Evolutionary conservation across 768 basidiomycete genomes (phyloP), one percentile per base, ranked within the genome.

Genomic region (Mycena rebaudengoi): DNA sequence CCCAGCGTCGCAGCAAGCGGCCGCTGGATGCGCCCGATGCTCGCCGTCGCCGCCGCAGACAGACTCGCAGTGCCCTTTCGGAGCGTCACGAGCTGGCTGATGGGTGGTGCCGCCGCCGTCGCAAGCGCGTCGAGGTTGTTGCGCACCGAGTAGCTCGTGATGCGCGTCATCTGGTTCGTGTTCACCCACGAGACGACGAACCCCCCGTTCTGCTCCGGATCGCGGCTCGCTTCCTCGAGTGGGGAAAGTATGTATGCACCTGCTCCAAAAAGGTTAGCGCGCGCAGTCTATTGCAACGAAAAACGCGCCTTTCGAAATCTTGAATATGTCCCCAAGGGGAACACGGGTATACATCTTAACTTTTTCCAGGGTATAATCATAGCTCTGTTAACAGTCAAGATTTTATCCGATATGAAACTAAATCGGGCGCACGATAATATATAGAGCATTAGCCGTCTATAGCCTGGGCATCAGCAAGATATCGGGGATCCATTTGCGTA

Each of bases 211-310:
- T 98, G 94, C 20, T 82, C 73, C 0, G 91, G 87, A 74, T 98
- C 94, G 16, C 96, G 88, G 68, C 94, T 95, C 0, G 94, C 89
- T 74, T 97, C 95, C 76, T 98, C 95, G 2, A 99, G 82, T 2
- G 96, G 90, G 1, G 96, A 98, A 40, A 98, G 78, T 62, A 99
- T 98, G 73, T 99, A 99, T 44, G 94, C 89, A n/a, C 96, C 96
- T 96, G 56, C n/a, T n/a, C n/a, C n/a, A 5, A 39, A 55, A 20
- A 56, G 23, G 59, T 44, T 61, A 20, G 60, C 35, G 40, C 58
- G 30, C 26, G n/a, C 8, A 13, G 59, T 23, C 37, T 25, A 30
- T 48, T 64, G 49, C 23, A 55, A 51, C 54, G 14, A 25, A 39
- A 33, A 30, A 16, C 73, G 16, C 37, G 91, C 95, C 97, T 85